These are phyloP conservation scores for Cucurbita pepo DNA, from an alignment of 306 rosid genomes.

Conservation along the genomic window DNA sequence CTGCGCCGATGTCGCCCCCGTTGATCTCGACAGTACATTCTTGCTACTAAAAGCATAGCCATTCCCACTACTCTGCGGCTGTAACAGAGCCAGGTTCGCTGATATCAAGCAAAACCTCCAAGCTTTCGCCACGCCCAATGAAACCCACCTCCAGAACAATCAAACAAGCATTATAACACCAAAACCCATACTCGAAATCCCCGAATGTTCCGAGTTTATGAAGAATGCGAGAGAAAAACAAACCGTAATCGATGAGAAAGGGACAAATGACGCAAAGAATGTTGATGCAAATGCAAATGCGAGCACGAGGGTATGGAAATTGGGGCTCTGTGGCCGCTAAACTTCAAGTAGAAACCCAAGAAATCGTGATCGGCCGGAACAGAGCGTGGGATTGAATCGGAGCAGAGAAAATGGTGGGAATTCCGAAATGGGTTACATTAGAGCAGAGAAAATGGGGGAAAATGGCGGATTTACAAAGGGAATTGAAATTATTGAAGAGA, in stretches of 20 bases:
- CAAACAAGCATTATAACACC: constrained; percentile 10
- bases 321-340: not conserved
- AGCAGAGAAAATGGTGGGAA: not conserved
- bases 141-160: constrained; percentile 7
- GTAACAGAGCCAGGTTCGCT: constrained; percentile 51
- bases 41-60: constrained; percentile 5
- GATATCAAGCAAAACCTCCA: constrained; percentile 44
- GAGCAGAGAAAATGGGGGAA: not conserved
- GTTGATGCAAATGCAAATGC: not conserved
- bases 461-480: not conserved
- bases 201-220: not conserved
- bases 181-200: constrained; percentile 5
- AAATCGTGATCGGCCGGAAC: not conserved
- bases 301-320: not conserved
- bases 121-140: constrained; percentile 38
- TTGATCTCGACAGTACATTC: constrained; percentile 39
- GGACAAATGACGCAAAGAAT: not conserved
- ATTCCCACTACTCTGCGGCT: constrained; percentile 25
- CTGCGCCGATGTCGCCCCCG: constrained; percentile 18
- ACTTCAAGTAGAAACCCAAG: not conserved
- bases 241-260: not conserved
- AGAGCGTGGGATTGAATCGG: not conserved
- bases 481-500: not conserved
- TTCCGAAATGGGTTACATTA: not conserved
- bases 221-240: not conserved